These are phyloP conservation scores for Beauveria pseudobassiana DNA, from an alignment of 2,329 filamentous ascomycete species.

Conservation along the genomic window DNA sequence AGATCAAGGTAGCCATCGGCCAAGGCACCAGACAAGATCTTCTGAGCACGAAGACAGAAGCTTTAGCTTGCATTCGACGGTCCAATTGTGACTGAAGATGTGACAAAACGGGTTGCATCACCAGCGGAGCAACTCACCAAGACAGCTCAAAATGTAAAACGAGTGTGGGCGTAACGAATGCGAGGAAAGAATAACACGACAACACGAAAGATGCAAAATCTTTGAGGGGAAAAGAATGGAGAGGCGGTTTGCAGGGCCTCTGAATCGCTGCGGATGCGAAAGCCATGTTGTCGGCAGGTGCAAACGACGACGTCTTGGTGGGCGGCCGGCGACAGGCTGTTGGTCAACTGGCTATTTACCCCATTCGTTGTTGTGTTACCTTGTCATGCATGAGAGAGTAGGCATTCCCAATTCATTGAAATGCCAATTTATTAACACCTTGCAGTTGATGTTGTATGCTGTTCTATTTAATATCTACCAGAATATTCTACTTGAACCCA, in stretches of 20 bases:
- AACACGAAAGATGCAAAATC: background rate
- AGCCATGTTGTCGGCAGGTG: background rate
- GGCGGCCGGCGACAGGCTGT: background rate
- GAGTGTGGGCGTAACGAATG: background rate
- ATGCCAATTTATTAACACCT: background rate
- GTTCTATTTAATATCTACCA: background rate
- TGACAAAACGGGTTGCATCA: background rate
- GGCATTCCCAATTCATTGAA: background rate
- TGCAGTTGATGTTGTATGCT: background rate
- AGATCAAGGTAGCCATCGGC: background rate
- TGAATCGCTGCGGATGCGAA: background rate
- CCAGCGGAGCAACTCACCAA: background rate
- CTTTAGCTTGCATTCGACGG: background rate
- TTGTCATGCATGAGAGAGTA: too few species aligned
- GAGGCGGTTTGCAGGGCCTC: background rate
- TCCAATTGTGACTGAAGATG: background rate
- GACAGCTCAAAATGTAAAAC: background rate
- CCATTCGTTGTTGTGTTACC: too few species aligned
- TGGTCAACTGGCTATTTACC: background rate
- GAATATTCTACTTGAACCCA: background rate
- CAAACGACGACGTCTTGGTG: background rate
- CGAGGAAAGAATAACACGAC: background rate
- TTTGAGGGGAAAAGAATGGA: background rate
- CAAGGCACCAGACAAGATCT: background rate
- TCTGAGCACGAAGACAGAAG: background rate